Evolutionary conservation across 805 yeast genomes (phyloP).

Genomic region (Sungouiozyma intestinalis): DNA sequence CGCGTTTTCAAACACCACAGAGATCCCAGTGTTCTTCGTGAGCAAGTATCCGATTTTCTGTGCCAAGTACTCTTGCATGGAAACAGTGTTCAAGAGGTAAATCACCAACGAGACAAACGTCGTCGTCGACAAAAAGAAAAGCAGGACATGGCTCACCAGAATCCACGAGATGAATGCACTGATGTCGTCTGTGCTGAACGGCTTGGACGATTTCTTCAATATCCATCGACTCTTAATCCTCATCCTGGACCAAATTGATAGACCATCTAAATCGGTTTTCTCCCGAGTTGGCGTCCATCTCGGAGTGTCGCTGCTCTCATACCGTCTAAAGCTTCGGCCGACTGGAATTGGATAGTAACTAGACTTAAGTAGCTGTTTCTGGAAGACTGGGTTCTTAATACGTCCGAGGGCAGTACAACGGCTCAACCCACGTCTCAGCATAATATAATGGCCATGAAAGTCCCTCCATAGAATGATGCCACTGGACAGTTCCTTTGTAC

Average conservation of each 20-base stretch:
- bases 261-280: not conserved
- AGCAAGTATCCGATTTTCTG: slow-evolving; percentile 68
- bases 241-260: slow-evolving; percentile 27
- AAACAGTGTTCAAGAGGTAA: slow-evolving; percentile 51
- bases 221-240: slow-evolving; percentile 57
- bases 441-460: no score
- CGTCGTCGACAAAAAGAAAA: slow-evolving; percentile 81
- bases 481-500: no score
- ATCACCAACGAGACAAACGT: slow-evolving; percentile 78
- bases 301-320: not conserved
- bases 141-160: slow-evolving; percentile 71
- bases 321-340: not conserved
- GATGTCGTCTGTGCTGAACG: slow-evolving; percentile 86
- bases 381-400: not conserved
- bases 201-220: slow-evolving; percentile 63
- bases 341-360: not conserved
- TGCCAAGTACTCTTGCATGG: slow-evolving; percentile 69
- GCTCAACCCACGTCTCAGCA: not conserved
- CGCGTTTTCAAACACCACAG: slow-evolving; percentile 85
- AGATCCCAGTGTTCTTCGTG: slow-evolving; percentile 71
- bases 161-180: slow-evolving; percentile 89
- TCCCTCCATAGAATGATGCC: no score
- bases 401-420: not conserved
- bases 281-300: not conserved
- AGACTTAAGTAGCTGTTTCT: not conserved